Percentiles rank a stretch among this genome's conserved stretches.
Conservation (phyloP, 805 yeast genomes). For the Kazachstania kunashirensis region DNA sequence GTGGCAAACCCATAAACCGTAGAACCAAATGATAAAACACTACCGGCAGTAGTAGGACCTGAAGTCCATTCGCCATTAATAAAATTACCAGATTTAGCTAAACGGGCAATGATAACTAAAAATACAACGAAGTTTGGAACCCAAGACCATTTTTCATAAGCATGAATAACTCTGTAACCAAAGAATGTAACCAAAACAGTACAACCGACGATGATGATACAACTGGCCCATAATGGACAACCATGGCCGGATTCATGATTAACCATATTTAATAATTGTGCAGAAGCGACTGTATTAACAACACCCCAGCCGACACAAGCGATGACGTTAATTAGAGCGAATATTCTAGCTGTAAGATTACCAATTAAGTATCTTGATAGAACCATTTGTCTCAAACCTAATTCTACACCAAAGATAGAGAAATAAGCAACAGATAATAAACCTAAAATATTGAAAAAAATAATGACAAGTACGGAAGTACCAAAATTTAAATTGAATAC, state of each 20-base stretch:
- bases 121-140: slow-evolving; percentile 67
- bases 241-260: slow-evolving; percentile 39
- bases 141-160: slow-evolving; percentile 81
- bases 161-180: slow-evolving; percentile 75
- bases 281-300: slow-evolving; percentile 81
- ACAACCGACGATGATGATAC: slow-evolving; percentile 55
- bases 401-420: slow-evolving; percentile 72
- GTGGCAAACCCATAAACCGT: slow-evolving; percentile 80
- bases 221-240: slow-evolving; percentile 87
- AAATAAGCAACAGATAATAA: slow-evolving; percentile 69
- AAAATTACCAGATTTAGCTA: slow-evolving; percentile 59
- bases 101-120: slow-evolving; percentile 66
- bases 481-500: slow-evolving; percentile 63
- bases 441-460: slow-evolving; percentile 70
- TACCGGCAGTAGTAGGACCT: slow-evolving; percentile 66
- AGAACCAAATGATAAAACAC: slow-evolving; percentile 74
- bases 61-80: slow-evolving; percentile 38
- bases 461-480: slow-evolving; percentile 54
- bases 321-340: slow-evolving; percentile 64
- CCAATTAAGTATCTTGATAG: slow-evolving; percentile 73
- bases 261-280: slow-evolving; percentile 70
- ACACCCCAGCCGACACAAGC: slow-evolving; percentile 96
- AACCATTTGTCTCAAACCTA: slow-evolving; percentile 83
- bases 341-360: slow-evolving; percentile 60
- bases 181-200: slow-evolving; percentile 72